Percentiles rank a stretch among this genome's conserved stretches.
Evolutionary conservation across 768 basidiomycete species (phyloP).

Genomic region (Floccularia luteovirens): DNA sequence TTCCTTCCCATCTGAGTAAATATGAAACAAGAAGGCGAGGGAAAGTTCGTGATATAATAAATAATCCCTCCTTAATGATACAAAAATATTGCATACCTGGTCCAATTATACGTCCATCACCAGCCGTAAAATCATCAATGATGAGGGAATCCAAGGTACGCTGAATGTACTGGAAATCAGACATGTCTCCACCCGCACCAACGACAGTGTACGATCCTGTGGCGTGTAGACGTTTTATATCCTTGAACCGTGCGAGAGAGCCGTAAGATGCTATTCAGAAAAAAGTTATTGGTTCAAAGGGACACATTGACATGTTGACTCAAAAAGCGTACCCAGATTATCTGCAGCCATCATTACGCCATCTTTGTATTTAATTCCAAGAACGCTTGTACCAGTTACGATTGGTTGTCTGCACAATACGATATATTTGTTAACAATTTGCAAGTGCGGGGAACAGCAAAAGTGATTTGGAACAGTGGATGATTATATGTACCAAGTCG

Average conservation of each 20-base stretch:
- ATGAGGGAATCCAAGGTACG: slow-evolving; percentile 69
- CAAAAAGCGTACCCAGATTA: slow-evolving; percentile 67
- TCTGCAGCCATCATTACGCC: slow-evolving; percentile 99
- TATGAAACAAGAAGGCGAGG: no score
- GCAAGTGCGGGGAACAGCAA: no score
- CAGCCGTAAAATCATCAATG: slow-evolving; percentile 70
- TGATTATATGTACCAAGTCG: no score
- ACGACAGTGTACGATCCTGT: slow-evolving; percentile 82
- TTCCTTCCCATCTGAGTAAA: no score
- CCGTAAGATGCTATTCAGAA: slow-evolving; percentile 80
- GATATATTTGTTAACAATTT: not conserved
- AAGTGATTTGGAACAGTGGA: no score
- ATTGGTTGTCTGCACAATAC: slow-evolving; percentile 66
- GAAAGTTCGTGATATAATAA: no score
- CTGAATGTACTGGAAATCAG: slow-evolving; percentile 94
- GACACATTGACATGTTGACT: not conserved
- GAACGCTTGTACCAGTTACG: slow-evolving; percentile 94
- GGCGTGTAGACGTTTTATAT: slow-evolving; percentile 80
- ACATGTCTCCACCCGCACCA: slow-evolving; percentile 94
- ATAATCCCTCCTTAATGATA: no score
- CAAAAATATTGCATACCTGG: no score
- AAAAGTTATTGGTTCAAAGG: not conserved
- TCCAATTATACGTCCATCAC: no score
- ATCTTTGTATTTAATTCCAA: slow-evolving; percentile 91
- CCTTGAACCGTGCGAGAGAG: slow-evolving; percentile 94